A percentile compares a stretch with the other conserved stretches of the same genome.
phyloP scores from a whole-genome alignment of 1,284 basidiomycete species.

The Erythrobasidium hasegawianum region DNA sequence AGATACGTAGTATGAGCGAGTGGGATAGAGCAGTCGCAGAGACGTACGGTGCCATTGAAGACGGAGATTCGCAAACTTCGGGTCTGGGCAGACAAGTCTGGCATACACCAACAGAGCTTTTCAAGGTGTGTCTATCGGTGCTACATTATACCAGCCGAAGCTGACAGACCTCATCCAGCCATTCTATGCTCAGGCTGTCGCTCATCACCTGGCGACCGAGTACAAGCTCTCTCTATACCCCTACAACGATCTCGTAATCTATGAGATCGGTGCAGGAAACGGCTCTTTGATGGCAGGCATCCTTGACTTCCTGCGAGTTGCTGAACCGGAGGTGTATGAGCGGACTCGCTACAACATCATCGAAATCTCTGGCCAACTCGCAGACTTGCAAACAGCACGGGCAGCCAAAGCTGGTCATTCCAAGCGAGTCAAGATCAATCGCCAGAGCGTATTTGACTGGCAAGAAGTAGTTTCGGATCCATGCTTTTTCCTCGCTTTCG shows the following conservation, averaged over 20 bases:
- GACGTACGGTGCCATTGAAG: conserved; percentile 64
- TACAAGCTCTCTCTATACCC: conserved; percentile 93
- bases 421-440: conserved; percentile 65
- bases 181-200: conserved; percentile 87
- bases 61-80: conserved; percentile 54
- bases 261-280: conserved; percentile 97
- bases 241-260: conserved; percentile 89
- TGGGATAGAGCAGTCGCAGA: conserved; percentile 77
- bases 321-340: conserved; percentile 87
- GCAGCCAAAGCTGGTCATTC: conserved; percentile 50
- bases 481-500: conserved; percentile 89
- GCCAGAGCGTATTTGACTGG: conserved; percentile 88
- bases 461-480: conserved; percentile 68
- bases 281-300: conserved; percentile 88
- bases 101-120: conserved; percentile 98
- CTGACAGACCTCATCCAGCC: too few relatives aligned
- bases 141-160: too few relatives aligned
- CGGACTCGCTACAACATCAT: conserved; percentile 86
- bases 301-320: conserved; percentile 69
- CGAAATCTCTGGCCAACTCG: conserved; percentile 81
- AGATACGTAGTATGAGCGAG: conserved; percentile 64
- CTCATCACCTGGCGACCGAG: conserved; percentile 79
- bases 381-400: conserved; percentile 60
- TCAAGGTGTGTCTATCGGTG: conserved; percentile 79
- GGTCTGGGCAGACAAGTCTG: conserved; percentile 87